phyloP scores from a whole-genome alignment of 495 filamentous ascomycete genomes.

The Lasiosphaeria hispida region DNA sequence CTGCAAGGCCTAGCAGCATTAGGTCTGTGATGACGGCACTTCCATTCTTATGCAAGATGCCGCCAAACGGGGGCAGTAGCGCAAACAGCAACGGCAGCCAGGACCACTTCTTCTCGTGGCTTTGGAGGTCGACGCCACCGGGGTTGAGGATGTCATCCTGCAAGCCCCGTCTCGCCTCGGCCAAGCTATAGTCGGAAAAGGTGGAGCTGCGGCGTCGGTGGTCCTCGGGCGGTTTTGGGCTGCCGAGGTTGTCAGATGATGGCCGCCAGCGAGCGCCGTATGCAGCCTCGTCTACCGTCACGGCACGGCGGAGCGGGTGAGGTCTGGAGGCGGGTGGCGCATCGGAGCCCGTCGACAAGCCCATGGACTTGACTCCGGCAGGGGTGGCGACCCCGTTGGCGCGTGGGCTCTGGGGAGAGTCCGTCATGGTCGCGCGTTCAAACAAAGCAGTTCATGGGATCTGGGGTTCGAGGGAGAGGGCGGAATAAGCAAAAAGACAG shows the following conservation, averaged over 20 bases:
- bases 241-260: constrained; percentile 12
- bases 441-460: background rate
- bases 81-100: constrained; percentile 77
- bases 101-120: constrained; percentile 54
- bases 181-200: constrained; percentile 67
- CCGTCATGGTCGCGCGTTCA: constrained; percentile 1
- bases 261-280: constrained; percentile 7
- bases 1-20: constrained; percentile 71
- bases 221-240: constrained; percentile 26
- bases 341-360: constrained; percentile 10
- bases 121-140: constrained; percentile 33
- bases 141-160: constrained; percentile 73
- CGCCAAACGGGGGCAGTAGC: constrained; percentile 79
- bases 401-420: constrained; percentile 3
- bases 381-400: background rate
- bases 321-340: constrained; percentile 24
- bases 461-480: background rate
- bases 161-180: constrained; percentile 63
- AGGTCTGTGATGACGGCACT: constrained; percentile 79
- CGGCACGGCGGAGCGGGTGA: constrained; percentile 31
- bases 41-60: constrained; percentile 82
- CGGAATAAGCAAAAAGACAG: background rate
- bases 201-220: constrained; percentile 66
- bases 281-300: constrained; percentile 33
- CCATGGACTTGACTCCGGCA: background rate